Conservation (phyloP, 2,329 filamentous ascomycete species). For the Dactylellina sp. region DNA sequence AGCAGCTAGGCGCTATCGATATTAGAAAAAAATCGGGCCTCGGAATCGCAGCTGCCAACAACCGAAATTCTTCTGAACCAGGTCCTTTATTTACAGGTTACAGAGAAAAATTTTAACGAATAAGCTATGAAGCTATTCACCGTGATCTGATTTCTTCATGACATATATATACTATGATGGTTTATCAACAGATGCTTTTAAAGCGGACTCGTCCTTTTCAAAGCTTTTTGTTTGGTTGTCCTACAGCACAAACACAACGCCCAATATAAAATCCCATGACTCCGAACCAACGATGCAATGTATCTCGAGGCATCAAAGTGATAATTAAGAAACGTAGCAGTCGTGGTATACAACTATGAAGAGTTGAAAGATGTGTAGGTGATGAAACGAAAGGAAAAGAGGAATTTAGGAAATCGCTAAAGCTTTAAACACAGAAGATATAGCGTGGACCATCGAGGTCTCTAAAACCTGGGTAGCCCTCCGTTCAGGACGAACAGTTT, state of each 20-base stretch:
- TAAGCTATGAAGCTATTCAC: too few relatives aligned
- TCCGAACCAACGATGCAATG: constrained; percentile 56
- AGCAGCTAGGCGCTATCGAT: constrained; percentile 49
- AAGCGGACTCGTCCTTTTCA: neutral
- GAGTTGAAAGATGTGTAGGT: neutral
- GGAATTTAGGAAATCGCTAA: constrained; percentile 34
- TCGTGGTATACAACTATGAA: constrained; percentile 52
- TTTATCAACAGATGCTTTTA: constrained; percentile 52
- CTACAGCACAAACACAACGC: constrained; percentile 47
- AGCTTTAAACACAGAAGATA: constrained; percentile 26
- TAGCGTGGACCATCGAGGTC: constrained; percentile 10
- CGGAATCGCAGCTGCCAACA: constrained; percentile 2
- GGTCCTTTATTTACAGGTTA: too few relatives aligned
- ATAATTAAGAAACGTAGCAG: constrained; percentile 56
- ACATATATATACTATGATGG: constrained; percentile 37
- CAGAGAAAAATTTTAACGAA: too few relatives aligned
- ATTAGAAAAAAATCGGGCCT: constrained; percentile 13
- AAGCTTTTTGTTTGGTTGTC: constrained; percentile 22
- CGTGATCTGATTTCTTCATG: constrained; percentile 31
- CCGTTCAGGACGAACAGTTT: constrained; percentile 98
- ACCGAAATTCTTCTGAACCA: too few relatives aligned
- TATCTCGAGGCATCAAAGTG: constrained; percentile 48
- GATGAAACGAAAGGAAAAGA: neutral
- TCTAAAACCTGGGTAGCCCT: constrained; percentile 60
- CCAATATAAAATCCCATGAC: constrained; percentile 43